These are phyloP conservation scores for Talaromyces wortmannii DNA, from an alignment of 495 filamentous ascomycete genomes.

Conservation along the genomic window DNA sequence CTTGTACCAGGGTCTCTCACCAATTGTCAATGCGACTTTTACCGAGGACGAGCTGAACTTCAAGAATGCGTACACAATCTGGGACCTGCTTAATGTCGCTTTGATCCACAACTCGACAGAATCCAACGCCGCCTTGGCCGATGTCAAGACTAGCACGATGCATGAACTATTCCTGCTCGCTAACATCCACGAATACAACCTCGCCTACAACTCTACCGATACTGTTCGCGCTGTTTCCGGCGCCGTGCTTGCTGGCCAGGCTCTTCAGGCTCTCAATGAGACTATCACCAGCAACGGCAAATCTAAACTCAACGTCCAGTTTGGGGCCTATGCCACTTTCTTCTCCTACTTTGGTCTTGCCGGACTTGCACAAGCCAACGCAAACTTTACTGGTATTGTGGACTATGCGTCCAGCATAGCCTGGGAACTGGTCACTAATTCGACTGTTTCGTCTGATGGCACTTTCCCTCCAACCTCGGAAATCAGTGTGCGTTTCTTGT, in stretches of 20 bases:
- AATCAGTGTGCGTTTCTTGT: slow-evolving; percentile 44
- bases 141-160: slow-evolving; percentile 26
- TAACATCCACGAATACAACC: slow-evolving; percentile 42
- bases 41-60: slow-evolving; percentile 44
- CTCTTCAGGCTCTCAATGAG: slow-evolving; percentile 35
- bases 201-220: slow-evolving; percentile 43
- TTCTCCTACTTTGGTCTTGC: slow-evolving; percentile 47
- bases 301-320: slow-evolving; percentile 37
- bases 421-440: slow-evolving; percentile 47
- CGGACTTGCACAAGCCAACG: slow-evolving; percentile 20
- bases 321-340: slow-evolving; percentile 44
- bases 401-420: slow-evolving; percentile 48
- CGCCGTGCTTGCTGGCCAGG: slow-evolving; percentile 36
- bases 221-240: slow-evolving; percentile 42
- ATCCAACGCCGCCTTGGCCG: slow-evolving; percentile 19
- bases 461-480: slow-evolving; percentile 25
- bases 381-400: slow-evolving; percentile 39
- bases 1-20: slow-evolving; percentile 59
- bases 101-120: slow-evolving; percentile 43
- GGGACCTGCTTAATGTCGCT: slow-evolving; percentile 49
- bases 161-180: slow-evolving; percentile 38
- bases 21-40: slow-evolving; percentile 56
- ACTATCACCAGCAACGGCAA: slow-evolving; percentile 29
- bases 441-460: slow-evolving; percentile 19
- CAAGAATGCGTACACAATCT: slow-evolving; percentile 67